Evolutionary conservation across 2,329 filamentous ascomycete genomes (phyloP).

Genomic region (Coleophoma eucalyptorum): DNA sequence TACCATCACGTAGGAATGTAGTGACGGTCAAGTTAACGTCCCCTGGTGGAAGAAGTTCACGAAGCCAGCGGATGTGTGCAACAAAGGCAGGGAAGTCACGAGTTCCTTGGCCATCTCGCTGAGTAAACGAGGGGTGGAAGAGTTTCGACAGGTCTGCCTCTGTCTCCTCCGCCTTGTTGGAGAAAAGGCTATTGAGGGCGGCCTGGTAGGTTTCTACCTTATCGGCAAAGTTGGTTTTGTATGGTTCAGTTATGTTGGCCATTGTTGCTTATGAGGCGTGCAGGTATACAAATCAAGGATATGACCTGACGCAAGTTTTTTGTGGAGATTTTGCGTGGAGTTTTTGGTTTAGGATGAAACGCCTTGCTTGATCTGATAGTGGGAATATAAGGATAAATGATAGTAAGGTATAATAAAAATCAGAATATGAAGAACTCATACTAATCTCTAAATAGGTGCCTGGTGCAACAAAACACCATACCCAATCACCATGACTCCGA

Average conservation of each 20-base stretch:
- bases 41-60: background rate
- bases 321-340: too few species aligned
- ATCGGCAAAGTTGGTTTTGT: background rate
- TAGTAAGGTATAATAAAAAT: too few species aligned
- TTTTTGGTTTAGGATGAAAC: too few species aligned
- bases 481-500: too few species aligned
- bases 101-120: background rate
- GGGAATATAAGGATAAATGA: too few species aligned
- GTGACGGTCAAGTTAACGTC: background rate
- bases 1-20: background rate
- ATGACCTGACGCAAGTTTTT: too few species aligned
- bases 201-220: background rate
- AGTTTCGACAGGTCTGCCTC: background rate
- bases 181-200: background rate
- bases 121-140: background rate
- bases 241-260: background rate
- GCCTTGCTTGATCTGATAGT: too few species aligned
- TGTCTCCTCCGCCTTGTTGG: background rate
- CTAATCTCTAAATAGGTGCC: too few species aligned
- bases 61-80: background rate
- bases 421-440: too few species aligned
- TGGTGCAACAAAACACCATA: too few species aligned
- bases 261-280: background rate
- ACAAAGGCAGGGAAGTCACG: background rate
- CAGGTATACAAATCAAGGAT: too few species aligned